Percentiles rank a stretch among this genome's conserved stretches.
Evolutionary conservation across 768 basidiomycete species (phyloP).

Genomic region (Termitomyces bulborhizus): DNA sequence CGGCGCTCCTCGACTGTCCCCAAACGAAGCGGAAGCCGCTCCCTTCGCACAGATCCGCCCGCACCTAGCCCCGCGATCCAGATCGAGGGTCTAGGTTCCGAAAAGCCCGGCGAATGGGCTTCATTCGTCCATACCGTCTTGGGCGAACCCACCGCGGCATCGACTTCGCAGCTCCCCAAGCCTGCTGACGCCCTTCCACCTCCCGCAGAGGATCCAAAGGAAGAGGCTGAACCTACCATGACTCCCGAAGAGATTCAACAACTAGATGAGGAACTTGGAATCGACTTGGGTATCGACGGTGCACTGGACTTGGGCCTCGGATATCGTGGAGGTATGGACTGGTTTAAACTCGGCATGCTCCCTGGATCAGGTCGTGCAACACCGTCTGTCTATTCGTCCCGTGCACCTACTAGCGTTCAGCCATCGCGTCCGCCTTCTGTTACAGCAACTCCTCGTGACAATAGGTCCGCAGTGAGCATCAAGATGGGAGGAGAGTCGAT

Average conservation of each 20-base stretch:
- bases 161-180: constrained; percentile 4
- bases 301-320: constrained; percentile 35
- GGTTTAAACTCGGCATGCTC: constrained; percentile 31
- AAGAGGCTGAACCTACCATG: constrained; percentile 16
- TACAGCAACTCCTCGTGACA: constrained; percentile 15
- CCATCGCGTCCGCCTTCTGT: constrained; percentile 23
- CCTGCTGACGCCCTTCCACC: not conserved
- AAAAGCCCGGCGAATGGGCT: constrained; percentile 34
- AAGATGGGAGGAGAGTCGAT: constrained; percentile 4
- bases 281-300: constrained; percentile 30
- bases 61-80: constrained; percentile 20
- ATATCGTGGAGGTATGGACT: constrained; percentile 30
- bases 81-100: constrained; percentile 25
- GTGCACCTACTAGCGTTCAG: constrained; percentile 23
- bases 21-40: constrained; percentile 5
- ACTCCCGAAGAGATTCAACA: constrained; percentile 31
- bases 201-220: not conserved
- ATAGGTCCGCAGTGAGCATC: constrained; percentile 12
- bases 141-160: constrained; percentile 16
- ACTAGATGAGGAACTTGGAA: constrained; percentile 27
- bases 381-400: constrained; percentile 30
- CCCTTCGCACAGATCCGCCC: constrained; percentile 2
- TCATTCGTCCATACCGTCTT: constrained; percentile 34
- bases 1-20: constrained; percentile 26
- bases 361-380: constrained; percentile 30